Evolutionary conservation across 345 rosid species (phyloP).

Genomic region (Reutealis trisperma): DNA sequence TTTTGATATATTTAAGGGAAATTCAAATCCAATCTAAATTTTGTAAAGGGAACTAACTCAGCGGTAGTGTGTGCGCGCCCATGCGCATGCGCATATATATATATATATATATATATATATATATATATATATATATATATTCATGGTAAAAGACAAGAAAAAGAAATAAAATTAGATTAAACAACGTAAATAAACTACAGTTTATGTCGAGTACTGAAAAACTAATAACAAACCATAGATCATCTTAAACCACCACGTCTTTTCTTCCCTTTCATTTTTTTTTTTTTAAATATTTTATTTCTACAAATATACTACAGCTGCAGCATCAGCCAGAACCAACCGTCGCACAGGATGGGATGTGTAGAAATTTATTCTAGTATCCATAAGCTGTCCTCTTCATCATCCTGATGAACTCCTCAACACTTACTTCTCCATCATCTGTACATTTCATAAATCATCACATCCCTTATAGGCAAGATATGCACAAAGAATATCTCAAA

Average conservation of each 20-base stretch:
- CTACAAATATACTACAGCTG: conserved; percentile 20
- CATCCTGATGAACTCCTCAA: conserved; percentile 68
- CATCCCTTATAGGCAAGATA: not conserved
- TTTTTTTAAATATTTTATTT: not conserved
- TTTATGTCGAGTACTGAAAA: no score
- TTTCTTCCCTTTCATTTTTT: not conserved
- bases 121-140: no score
- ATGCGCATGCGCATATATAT: no score
- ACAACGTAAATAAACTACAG: no score
- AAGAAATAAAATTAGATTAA: no score
- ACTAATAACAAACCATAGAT: no score
- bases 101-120: no score
- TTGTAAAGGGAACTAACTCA: no score
- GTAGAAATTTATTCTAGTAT: conserved; percentile 27
- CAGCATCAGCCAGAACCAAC: conserved; percentile 1
- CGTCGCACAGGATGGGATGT: not conserved
- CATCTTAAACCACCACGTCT: not conserved
- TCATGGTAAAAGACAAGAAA: no score
- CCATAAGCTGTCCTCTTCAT: conserved; percentile 66
- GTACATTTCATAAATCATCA: conserved; percentile 20
- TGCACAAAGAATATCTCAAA: not conserved
- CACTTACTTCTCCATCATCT: conserved; percentile 74
- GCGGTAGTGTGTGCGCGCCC: no score
- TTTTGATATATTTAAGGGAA: no score
- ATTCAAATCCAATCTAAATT: no score